Base-by-base conservation (phyloP, 208 protist species). In the Acanthamoeba royreba region DNA sequence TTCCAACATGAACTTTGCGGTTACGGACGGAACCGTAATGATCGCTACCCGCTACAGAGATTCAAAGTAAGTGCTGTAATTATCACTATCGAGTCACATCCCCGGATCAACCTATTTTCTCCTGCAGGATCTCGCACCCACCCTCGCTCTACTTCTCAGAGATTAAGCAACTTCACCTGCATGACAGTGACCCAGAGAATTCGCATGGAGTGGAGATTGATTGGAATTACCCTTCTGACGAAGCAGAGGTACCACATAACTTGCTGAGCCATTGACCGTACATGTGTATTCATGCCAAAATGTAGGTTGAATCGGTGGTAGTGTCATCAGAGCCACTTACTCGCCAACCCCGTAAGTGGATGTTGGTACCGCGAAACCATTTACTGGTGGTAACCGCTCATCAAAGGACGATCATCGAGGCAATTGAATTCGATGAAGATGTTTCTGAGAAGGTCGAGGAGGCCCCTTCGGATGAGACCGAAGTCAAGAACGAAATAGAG, bases 111-210 rank as follows among this genome's bases (percentile, higher is more conserved):
- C n/a, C n/a, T n/a, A n/a, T n/a, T n/a, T n/a, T n/a, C n/a, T n/a
- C n/a, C 46, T 15, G 1, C 4, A 90, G 53, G 83, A 90, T 72
- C 46, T 69, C 47, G 7, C 52, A 90, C 25, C 83, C 83, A 42
- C 83, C 83, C 15, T 90, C 83, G 31, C 52, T 90, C 38, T 90
- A 90, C 83, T 90, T 72, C 83, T 90, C 83, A 15, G 83, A 90
- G 53, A 53, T 19, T 19, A 72, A 90, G 47, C 47, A 90, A 53
- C 38, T 90, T 35, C 83, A 90, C 53, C 52, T 69, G 33, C 83
- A 61, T 35, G 38, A 43, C 15, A 63, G 35, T 35, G 53, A 43
- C 46, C 52, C 47, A 4, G 53, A 61, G 47, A 61, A 61, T 42
- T 90, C 52, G 2, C 52, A 63, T 33, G 53, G 53, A 15, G 83